A percentile compares a stretch with the other conserved stretches of the same genome.
Conservation (phyloP, 2,329 filamentous ascomycete species). For the Ophiostoma angusticollis region DNA sequence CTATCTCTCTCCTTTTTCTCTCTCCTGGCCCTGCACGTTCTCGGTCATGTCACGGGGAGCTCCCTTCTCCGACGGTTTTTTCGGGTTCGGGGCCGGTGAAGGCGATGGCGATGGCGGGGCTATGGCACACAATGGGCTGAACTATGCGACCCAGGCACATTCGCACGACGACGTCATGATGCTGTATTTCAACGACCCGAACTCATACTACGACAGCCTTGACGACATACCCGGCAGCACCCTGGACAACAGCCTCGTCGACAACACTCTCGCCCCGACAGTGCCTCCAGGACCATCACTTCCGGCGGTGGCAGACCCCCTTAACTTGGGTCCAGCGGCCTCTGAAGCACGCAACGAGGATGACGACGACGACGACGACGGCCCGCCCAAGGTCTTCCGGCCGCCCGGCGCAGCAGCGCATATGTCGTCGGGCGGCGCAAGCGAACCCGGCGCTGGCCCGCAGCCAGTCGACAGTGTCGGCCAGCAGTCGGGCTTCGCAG, state of each 20-base stretch:
- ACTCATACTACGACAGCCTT: slow-evolving; percentile 17
- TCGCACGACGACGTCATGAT: slow-evolving; percentile 25
- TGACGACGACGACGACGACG: slow-evolving; percentile 14
- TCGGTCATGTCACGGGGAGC: slow-evolving; percentile 3
- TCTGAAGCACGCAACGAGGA: slow-evolving; percentile 7
- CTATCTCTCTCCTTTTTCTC: background rate
- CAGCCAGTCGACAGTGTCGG: slow-evolving; percentile 21
- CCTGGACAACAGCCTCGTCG: background rate
- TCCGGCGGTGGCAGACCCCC: too few relatives aligned
- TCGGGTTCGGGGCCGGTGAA: slow-evolving; percentile 8
- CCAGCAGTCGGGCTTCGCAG: background rate
- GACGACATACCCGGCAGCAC: slow-evolving; percentile 5
- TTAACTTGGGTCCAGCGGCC: background rate
- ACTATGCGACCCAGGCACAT: background rate
- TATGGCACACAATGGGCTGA: slow-evolving; percentile 5
- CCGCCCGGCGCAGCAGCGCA: too few relatives aligned
- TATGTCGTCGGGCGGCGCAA: background rate
- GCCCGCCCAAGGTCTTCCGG: background rate
- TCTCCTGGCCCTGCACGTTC: background rate
- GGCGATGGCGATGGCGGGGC: background rate
- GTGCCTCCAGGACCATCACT: background rate
- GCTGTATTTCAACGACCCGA: slow-evolving; percentile 31
- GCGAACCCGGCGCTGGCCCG: slow-evolving; percentile 25
- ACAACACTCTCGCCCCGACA: background rate
- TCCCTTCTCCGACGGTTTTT: slow-evolving; percentile 11